Evolutionary conservation across 345 rosid species (phyloP), one percentile per base, ranked within the genome.

Genomic region (Eucalyptus sp.): DNA sequence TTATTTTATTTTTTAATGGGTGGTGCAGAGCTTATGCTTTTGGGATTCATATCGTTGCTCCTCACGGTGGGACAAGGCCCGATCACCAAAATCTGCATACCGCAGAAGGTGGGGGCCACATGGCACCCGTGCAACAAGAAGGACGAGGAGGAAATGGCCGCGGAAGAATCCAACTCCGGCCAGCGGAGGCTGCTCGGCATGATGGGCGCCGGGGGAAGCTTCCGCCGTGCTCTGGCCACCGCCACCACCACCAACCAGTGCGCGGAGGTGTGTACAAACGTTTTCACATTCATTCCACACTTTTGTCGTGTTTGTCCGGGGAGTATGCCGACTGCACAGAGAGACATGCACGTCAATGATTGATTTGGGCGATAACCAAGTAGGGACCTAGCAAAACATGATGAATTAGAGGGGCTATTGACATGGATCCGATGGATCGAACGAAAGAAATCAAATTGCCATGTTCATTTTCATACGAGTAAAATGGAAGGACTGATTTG

Each of bases 121-220:
- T 84, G 86, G 89, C 91, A 80, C 85, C 91, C 91, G 15, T 90
- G 91, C 86, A 87, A n/a, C 66, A 60, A 86, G 87, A 1, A 89
- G 4, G 88, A 85, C 86, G 89, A 87, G 7, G 50, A 22, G 33
- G 62, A 56, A 2, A 1, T 33, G 5, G 51, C 2, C 9, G 86
- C 88, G 7, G 89, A 54, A 25, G 89, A 90, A 7, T 90, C 87
- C 2, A 58, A 91, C 15, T 85, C 90, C 86, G n/a, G 90, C 49
- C 91, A 93, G 90, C 95, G 98, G 92, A 94, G 90, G 88, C 97
- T 95, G 88, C 93, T 94, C 5, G 43, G 51, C 9, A n/a, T 88
- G 31, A 79, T 62, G 20, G 93, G 85, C 44, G 90, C 91, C 8
- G 87, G 93, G 71, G 87, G 89, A 71, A 87, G 90, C 81, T 87